Percentiles rank a stretch among this genome's conserved stretches.
Evolutionary conservation across 176 grass and related monocot genomes (phyloP).

Genomic region (Chrysopogon serrulatus): DNA sequence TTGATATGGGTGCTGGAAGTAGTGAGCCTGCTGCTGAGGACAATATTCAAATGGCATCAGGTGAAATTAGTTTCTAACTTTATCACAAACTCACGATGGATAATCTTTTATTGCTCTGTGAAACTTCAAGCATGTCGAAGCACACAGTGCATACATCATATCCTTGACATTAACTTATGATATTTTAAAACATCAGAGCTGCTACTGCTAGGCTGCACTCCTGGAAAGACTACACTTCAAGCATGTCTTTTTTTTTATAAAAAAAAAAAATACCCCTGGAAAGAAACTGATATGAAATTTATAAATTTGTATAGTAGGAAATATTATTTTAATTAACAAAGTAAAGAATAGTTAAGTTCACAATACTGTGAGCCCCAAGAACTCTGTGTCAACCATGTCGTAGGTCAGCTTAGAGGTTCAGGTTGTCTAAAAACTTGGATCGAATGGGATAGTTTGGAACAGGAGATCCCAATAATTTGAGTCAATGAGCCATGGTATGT

Average conservation of each 20-base stretch:
- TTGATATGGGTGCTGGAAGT: conserved; percentile 74
- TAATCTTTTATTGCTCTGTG: background rate
- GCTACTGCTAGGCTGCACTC: background rate
- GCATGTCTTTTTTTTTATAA: background rate
- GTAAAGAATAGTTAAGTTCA: background rate
- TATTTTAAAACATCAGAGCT: background rate
- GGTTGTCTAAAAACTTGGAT: no score
- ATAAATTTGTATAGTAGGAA: background rate
- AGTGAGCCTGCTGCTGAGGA: conserved; percentile 64
- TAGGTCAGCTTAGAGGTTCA: background rate
- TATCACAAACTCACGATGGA: background rate
- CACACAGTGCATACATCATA: background rate
- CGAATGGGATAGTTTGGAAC: background rate
- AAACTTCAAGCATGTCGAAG: background rate
- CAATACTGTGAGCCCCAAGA: background rate
- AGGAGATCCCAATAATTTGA: background rate
- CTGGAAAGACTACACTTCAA: background rate
- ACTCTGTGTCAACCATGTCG: background rate
- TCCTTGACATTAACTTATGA: background rate
- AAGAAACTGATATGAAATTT: background rate
- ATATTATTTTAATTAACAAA: background rate
- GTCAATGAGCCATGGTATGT: background rate
- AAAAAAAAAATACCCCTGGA: background rate
- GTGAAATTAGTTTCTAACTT: conserved; percentile 24
- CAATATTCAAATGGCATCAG: conserved; percentile 85